Evolutionary conservation across 1,139 yeast genomes (phyloP), one percentile per base, ranked within the genome.

Genomic region (Pichia sp.): DNA sequence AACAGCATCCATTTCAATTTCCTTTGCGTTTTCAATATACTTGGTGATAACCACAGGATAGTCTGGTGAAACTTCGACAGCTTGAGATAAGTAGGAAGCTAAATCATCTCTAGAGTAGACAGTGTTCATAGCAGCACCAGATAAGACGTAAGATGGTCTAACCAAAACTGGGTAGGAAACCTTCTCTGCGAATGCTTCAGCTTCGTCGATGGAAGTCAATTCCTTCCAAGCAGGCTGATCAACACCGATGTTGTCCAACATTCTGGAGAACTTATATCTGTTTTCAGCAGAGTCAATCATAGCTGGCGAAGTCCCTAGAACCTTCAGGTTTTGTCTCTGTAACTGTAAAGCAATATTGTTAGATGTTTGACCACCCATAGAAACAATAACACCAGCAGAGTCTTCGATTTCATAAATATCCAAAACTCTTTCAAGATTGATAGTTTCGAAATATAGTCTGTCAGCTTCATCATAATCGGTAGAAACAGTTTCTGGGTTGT

Each of bases 201-300:
- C 99, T 71, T 93, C 99, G 48, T 81, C 93, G 60, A 91, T 79
- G 29, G 97, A 89, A 44, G 98, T 91, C 67, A 93, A 83, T 75
- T 93, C 99, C 74, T 92, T 93, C 99, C 99, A 93, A 50, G 97
- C 97, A 53, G 99, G 99, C 75, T 93, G 99, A 75, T 93, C 99
- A 63, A 93, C 98, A 56, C 96, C 97, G 67, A 93, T 93, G 66
- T 83, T 83, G 74, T 93, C 99, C 77, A 93, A 81, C 95, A 93
- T 92, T 76, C 97, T 88, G 52, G 97, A 90, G 78, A 93, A 93
- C 77, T 93, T 95, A 81, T 91, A 92, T 76, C 99, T 84, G 75
- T 93, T 92, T 77, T 93, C 99, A 62, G 99, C 99, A 61, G 95
- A 86, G 71, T 93, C 99, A 72, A 93, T 93, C 96, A 90, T 91